Evolutionary conservation across 1,284 basidiomycete species (phyloP), one percentile per base, ranked within the genome.

Genomic region (Apiotrichum laibachii): DNA sequence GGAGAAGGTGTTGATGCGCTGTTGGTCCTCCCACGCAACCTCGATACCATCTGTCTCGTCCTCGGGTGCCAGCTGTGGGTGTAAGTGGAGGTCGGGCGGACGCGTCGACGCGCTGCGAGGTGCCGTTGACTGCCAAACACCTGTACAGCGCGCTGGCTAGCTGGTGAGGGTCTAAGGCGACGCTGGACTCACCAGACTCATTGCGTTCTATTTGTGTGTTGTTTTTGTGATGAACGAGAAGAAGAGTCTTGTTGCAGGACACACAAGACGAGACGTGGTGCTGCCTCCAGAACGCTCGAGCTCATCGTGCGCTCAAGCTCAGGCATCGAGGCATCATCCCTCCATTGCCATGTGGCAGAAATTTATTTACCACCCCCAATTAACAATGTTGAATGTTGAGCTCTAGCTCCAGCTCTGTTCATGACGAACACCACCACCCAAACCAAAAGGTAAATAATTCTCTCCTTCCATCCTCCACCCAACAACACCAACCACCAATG

Each of bases 21-120:
- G 86, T 77, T 98, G 94, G 77, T 99, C 94, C 83, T 93, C 90
- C 92, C 92, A 95, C 31, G 90, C 91, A 51, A 97, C 93, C 76
- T 95, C 90, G 60, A 82, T 80, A 40, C 86, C 85, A 67, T 93
- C 90, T 54, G 88, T 85, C 57, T 80, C 84, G 76, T 93, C 90
- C 50, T 51, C 50, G 11, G 50, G 50, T 18, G 50, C 50, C 42
- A 42, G 50, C 50, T 51, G 40, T 22, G 45, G 19, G 22, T n/a
- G 50, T 51, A 11, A 42, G 50, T 35, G 39, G 15, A 44, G n/a
- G n/a, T 18, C n/a, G 9, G 19, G 8, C 19, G 18, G 43, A 37
- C 11, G 19, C 8, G n/a, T 44, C 18, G 40, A 18, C n/a, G 19
- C 19, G 43, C 43, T 1, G 43, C 2, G 2, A 21, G 11, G 7